A percentile compares a stretch with the other conserved stretches of the same genome.
These are phyloP conservation scores for Neurospora tetrasperma DNA, from an alignment of 495 filamentous ascomycete genomes.

Conservation along the genomic window DNA sequence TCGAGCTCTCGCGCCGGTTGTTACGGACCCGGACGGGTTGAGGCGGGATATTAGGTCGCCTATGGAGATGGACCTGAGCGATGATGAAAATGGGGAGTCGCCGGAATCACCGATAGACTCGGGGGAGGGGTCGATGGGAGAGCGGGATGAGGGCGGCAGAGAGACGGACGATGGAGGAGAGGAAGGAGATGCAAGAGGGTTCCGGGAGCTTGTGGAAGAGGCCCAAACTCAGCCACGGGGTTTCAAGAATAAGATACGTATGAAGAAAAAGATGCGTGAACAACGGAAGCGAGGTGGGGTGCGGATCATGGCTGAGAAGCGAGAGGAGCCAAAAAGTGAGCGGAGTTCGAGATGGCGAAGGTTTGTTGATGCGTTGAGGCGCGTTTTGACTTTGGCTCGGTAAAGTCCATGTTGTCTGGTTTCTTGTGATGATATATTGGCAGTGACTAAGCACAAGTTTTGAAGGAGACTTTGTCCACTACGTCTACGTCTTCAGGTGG, in stretches of 20 bases:
- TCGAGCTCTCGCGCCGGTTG: not conserved
- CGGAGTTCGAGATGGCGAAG: not conserved
- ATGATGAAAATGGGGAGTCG: not conserved
- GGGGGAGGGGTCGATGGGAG: not conserved
- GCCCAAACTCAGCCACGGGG: not conserved
- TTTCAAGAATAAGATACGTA: not conserved
- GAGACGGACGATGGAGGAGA: no score
- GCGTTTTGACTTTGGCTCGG: not conserved
- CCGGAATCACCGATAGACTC: not conserved
- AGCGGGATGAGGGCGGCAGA: no score
- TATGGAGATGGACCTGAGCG: not conserved
- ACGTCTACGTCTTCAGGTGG: no score
- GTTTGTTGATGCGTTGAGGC: not conserved
- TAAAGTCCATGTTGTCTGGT: not conserved
- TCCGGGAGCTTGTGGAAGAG: not conserved
- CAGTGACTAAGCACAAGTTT: no score
- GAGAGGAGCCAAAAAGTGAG: not conserved
- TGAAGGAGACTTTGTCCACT: no score
- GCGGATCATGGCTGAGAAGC: not conserved
- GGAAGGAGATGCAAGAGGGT: not conserved
- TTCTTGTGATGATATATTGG: no score
- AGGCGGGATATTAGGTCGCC: not conserved
- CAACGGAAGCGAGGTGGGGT: not conserved
- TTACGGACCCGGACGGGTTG: not conserved
- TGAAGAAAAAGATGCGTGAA: not conserved